Conservation (phyloP, 768 basidiomycete genomes). For the Russula sp. region DNA sequence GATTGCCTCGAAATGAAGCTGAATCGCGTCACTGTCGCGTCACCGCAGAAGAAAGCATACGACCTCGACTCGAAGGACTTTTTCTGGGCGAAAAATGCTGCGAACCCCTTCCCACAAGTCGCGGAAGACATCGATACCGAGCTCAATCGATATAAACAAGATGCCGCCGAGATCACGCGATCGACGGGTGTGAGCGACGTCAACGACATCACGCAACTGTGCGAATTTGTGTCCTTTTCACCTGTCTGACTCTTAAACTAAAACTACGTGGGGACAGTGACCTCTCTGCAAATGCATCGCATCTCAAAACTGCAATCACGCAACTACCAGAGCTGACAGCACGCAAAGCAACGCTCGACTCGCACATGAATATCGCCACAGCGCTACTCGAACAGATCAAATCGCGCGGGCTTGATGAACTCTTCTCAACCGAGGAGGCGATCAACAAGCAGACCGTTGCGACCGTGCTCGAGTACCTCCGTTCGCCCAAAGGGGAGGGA, state of each 20-base stretch:
- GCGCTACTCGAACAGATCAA: slow-evolving; percentile 94
- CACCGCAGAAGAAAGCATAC: slow-evolving; percentile 78
- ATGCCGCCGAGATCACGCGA: slow-evolving; percentile 94
- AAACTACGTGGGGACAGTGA: slow-evolving; percentile 49
- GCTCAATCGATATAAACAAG: slow-evolving; percentile 88
- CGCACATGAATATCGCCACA: slow-evolving; percentile 99
- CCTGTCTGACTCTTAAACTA: background rate
- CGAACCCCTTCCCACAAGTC: slow-evolving; percentile 96
- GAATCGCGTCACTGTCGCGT: slow-evolving; percentile 85
- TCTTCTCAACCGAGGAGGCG: slow-evolving; percentile 96
- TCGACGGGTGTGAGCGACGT: slow-evolving; percentile 96
- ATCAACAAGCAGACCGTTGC: slow-evolving; percentile 82
- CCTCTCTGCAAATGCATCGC: slow-evolving; percentile 86
- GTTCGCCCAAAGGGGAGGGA: slow-evolving; percentile 62
- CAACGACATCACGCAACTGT: slow-evolving; percentile 93
- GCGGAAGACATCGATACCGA: slow-evolving; percentile 96
- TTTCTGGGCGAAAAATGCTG: slow-evolving; percentile 97
- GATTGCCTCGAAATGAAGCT: slow-evolving; percentile 97
- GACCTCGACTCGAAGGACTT: slow-evolving; percentile 98
- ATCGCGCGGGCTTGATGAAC: slow-evolving; percentile 87
- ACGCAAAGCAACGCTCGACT: slow-evolving; percentile 92
- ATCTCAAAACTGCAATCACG: slow-evolving; percentile 96
- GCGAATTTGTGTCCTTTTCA: slow-evolving; percentile 34
- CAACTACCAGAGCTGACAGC: slow-evolving; percentile 95
- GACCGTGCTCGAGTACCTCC: slow-evolving; percentile 83